A percentile compares a stretch with the other conserved stretches of the same genome.
Evolutionary conservation across 2,329 filamentous ascomycete genomes (phyloP).

Genomic region (Beauveria sp.): DNA sequence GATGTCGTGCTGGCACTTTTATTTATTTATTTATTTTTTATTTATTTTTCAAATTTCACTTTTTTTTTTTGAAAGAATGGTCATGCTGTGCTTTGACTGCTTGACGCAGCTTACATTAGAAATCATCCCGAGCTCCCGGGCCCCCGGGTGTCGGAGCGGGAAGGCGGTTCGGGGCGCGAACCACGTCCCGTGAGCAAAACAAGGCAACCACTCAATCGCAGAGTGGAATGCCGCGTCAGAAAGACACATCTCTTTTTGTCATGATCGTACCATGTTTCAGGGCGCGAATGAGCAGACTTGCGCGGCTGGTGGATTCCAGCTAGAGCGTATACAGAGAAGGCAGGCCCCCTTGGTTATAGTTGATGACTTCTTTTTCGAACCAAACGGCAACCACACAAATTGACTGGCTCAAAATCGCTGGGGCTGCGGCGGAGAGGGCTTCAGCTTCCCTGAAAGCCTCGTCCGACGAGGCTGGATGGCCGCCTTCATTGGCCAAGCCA

Average conservation of each 20-base stretch:
- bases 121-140: too few relatives aligned
- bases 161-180: not conserved
- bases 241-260: not conserved
- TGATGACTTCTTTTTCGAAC: not conserved
- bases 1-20: too few relatives aligned
- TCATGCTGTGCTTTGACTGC: too few relatives aligned
- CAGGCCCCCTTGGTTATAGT: not conserved
- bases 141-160: too few relatives aligned
- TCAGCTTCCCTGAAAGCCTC: slow-evolving; percentile 10
- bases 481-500: slow-evolving; percentile 2
- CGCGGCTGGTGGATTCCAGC: not conserved
- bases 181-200: not conserved
- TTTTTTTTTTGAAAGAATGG: too few relatives aligned
- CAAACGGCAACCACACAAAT: not conserved
- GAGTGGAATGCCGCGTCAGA: not conserved
- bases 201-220: not conserved
- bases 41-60: too few relatives aligned
- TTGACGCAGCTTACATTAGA: too few relatives aligned
- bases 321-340: not conserved
- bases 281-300: not conserved
- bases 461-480: slow-evolving; percentile 1
- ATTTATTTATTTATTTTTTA: too few relatives aligned
- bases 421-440: not conserved
- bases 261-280: not conserved
- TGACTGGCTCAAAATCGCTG: not conserved